Conservation (phyloP, 805 yeast genomes). For the Pichia manshurica region DNA sequence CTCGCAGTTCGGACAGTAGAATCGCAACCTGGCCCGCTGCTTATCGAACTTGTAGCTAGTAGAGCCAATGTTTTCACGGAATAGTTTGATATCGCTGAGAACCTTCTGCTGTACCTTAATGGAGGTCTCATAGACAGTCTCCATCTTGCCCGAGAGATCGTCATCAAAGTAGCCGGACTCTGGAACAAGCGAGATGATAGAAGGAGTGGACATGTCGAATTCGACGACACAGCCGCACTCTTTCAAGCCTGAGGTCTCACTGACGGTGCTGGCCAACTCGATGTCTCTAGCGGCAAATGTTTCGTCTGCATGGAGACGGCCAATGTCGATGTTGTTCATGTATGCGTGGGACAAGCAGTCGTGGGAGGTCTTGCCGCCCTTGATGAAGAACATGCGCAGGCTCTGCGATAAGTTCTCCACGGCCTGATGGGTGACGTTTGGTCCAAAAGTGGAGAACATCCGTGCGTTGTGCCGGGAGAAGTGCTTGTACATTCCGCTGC, state of each 20-base stretch:
- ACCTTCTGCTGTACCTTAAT: slow-evolving; percentile 18
- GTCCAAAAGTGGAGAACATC: slow-evolving; percentile 35
- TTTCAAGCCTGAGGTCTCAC: slow-evolving; percentile 18
- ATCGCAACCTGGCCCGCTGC: slow-evolving; percentile 27
- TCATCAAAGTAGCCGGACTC: slow-evolving; percentile 25
- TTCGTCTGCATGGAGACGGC: slow-evolving; percentile 9
- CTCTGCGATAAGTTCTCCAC: slow-evolving; percentile 52
- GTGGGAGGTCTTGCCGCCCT: slow-evolving; percentile 29
- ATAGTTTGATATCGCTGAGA: slow-evolving; percentile 18
- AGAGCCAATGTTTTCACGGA: slow-evolving; percentile 25
- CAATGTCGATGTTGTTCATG: neutral
- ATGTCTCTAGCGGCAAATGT: slow-evolving; percentile 29
- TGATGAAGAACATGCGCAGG: slow-evolving; percentile 32
- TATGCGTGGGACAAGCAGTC: slow-evolving; percentile 18
- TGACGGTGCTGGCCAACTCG: slow-evolving; percentile 32
- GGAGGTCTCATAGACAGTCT: slow-evolving; percentile 11
- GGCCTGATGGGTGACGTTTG: slow-evolving; percentile 45
- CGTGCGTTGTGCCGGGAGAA: slow-evolving; percentile 34
- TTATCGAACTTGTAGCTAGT: slow-evolving; percentile 39
- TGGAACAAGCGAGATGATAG: slow-evolving; percentile 12
- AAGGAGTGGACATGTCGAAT: slow-evolving; percentile 38
- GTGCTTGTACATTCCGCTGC: slow-evolving; percentile 31
- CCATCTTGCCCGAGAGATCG: slow-evolving; percentile 11
- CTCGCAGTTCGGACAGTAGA: slow-evolving; percentile 72
- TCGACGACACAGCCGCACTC: slow-evolving; percentile 51